Conservation (phyloP, 306 rosid genomes). For the Arachis stenosperma region DNA sequence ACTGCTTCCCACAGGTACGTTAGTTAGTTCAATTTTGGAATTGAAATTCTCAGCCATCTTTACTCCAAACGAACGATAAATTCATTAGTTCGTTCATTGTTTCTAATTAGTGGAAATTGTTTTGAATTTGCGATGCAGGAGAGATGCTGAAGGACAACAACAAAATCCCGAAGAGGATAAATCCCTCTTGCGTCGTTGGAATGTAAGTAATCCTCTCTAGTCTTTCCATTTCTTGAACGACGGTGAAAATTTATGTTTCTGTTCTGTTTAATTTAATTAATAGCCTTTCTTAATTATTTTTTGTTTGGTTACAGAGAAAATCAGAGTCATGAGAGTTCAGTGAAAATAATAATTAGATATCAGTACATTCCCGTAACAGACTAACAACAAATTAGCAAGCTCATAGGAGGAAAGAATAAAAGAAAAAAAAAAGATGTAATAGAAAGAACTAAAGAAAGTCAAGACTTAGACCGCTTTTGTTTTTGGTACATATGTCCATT, state of each 20-base stretch:
- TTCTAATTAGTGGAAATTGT: slow-evolving; percentile 25
- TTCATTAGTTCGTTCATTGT: too few species aligned
- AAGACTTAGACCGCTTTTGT: too few species aligned
- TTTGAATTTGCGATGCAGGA: slow-evolving; percentile 52
- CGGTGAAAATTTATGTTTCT: neutral
- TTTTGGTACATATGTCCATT: too few species aligned
- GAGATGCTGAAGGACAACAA: slow-evolving; percentile 43
- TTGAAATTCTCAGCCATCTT: neutral
- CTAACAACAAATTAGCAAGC: too few species aligned
- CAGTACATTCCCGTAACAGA: too few species aligned
- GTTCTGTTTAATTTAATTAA: neutral
- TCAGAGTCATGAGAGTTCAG: neutral
- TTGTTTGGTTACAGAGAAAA: slow-evolving; percentile 30
- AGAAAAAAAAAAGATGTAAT: too few species aligned
- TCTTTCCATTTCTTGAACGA: neutral
- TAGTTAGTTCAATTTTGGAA: slow-evolving; percentile 9
- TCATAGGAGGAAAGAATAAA: too few species aligned
- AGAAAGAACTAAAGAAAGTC: too few species aligned
- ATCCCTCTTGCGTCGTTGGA: slow-evolving; percentile 49
- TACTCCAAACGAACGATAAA: neutral
- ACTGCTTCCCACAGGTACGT: slow-evolving; percentile 45
- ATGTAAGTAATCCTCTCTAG: slow-evolving; percentile 41
- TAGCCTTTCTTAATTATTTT: neutral
- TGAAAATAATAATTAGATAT: neutral
- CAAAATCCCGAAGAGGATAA: slow-evolving; percentile 41